Conservation (phyloP, 768 basidiomycete species). For the Lenzites betulinus region DNA sequence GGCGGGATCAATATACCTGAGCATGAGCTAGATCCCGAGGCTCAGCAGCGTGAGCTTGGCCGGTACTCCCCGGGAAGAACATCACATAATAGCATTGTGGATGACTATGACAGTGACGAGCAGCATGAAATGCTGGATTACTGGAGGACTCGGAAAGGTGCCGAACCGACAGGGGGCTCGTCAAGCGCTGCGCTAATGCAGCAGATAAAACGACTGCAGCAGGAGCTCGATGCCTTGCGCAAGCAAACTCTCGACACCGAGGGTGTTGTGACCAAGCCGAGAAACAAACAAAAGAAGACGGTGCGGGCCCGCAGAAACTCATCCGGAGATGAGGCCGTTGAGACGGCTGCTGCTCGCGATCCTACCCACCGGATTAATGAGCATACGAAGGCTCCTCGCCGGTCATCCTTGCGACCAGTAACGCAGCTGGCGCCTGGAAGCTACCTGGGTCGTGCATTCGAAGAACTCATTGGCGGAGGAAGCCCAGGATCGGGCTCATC, state of each 20-base stretch:
- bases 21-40: slow-evolving; percentile 14
- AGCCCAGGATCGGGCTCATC: background rate
- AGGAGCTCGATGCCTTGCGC: background rate
- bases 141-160: background rate
- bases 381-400: background rate
- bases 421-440: slow-evolving; percentile 13
- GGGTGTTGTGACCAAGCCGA: background rate
- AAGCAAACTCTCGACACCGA: background rate
- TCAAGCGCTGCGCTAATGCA: background rate
- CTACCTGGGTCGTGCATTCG: slow-evolving; percentile 12
- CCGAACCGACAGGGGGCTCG: background rate
- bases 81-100: no score
- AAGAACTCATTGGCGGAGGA: background rate
- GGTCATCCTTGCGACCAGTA: background rate
- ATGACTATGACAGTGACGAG: background rate
- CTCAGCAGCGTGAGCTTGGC: slow-evolving; percentile 9
- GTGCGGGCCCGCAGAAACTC: no score
- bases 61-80: background rate
- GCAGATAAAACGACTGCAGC: background rate
- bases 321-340: no score
- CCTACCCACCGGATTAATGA: no score
- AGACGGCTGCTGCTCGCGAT: no score
- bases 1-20: slow-evolving; percentile 9
- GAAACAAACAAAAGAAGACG: background rate
- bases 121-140: background rate